These are phyloP conservation scores for Sanghuangporus baumii DNA, from an alignment of 1,284 basidiomycete genomes.

Conservation along the genomic window DNA sequence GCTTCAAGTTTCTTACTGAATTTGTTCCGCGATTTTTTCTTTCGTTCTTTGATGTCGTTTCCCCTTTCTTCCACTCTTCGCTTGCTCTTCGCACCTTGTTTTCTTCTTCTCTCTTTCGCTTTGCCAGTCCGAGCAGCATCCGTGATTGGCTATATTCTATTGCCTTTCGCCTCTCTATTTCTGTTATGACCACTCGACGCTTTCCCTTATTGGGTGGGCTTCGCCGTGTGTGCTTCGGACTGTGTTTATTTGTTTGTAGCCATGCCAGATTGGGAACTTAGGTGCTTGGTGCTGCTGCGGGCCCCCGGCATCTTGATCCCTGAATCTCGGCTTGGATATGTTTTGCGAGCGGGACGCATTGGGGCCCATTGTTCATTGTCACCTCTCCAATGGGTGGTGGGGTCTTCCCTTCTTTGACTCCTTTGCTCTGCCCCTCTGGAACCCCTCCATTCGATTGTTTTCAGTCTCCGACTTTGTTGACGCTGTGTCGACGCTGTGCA, in stretches of 20 bases:
- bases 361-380: background rate
- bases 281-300: background rate
- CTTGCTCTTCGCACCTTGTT: background rate
- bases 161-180: background rate
- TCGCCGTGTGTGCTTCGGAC: background rate
- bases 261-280: background rate
- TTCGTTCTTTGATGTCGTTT: background rate
- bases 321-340: background rate
- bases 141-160: background rate
- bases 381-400: background rate
- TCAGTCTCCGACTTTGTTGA: background rate
- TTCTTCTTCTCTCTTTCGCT: slow-evolving; percentile 1
- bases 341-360: background rate
- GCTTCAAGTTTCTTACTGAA: slow-evolving; percentile 22
- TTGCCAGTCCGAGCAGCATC: background rate
- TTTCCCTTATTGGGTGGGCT: slow-evolving; percentile 2
- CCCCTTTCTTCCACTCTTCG: background rate
- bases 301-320: background rate
- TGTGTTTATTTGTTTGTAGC: slow-evolving; percentile 1
- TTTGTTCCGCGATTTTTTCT: slow-evolving; percentile 15
- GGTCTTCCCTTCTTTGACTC: background rate
- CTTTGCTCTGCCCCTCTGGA: background rate
- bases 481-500: background rate
- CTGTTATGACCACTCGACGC: background rate
- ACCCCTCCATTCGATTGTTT: background rate